Evolutionary conservation across 371 early-diverging fungal genomes (phyloP), one percentile per base, ranked within the genome.

Genomic region (Haplosporangium sp.): DNA sequence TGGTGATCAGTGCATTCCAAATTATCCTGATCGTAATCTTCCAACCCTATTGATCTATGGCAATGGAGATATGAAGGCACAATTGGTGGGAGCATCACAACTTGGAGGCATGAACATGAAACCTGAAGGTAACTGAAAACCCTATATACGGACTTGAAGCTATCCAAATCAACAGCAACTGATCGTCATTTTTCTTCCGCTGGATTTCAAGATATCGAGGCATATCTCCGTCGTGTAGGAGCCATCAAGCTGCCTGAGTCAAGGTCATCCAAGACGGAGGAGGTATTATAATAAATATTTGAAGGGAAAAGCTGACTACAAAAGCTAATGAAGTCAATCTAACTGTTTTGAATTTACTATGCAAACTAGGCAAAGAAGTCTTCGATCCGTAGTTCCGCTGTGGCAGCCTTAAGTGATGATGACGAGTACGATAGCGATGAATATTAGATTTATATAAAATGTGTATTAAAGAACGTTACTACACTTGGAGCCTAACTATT

Each of bases 1-100:
- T 13, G 93, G 93, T 4, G 95, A 95, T 67, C 94, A 95, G 71
- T 97, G 97, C 86, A 97, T 98, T 76, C 95, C 92, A 56, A 94
- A 95, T 72, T 98, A 96, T 72, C 98, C 98, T 3, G 97, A 97
- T 83, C 85, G 88, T 52, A 97, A 97, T 81, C 82, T 96, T 52
- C 96, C 96, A n/a, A 96, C 98, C 0, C 83, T 98, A 34, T 77
- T 98, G 62, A 86, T 97, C 56, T 98, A 97, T 82, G 93, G 93
- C 27, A 82, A 94, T 9, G 96, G 97, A 20, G 97, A 97, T 65
- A 82, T 97, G 56, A 90, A 88, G 71, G 86, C 89, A 3, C 96
- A 98, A 76, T 79, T 97, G 35, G 94, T 95, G 1, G 94, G 97
- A 17, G 87, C 96, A 53, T 83, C 89, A 66, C 84, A 85, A 42